A percentile compares a stretch with the other conserved stretches of the same genome.
phyloP scores from a whole-genome alignment of 495 filamentous ascomycete genomes.

The Podospora anserina region DNA sequence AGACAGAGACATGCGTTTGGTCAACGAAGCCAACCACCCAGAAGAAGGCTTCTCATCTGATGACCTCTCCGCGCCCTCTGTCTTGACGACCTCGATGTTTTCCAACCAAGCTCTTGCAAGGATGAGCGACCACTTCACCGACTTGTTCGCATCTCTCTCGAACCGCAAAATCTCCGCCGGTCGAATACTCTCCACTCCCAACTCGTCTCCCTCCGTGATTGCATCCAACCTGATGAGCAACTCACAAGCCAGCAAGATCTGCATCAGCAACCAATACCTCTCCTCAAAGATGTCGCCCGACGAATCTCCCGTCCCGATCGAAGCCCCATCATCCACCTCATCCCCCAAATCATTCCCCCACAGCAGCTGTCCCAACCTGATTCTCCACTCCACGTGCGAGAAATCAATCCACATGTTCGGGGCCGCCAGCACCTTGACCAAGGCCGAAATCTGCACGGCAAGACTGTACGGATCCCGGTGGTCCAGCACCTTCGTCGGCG shows the following conservation, averaged over 20 bases:
- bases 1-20: slow-evolving; percentile 48
- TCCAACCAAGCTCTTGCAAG: slow-evolving; percentile 73
- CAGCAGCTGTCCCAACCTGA: slow-evolving; percentile 74
- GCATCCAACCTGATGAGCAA: slow-evolving; percentile 72
- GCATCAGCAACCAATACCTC: slow-evolving; percentile 75
- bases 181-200: slow-evolving; percentile 47
- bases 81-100: slow-evolving; percentile 57
- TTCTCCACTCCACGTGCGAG: slow-evolving; percentile 73
- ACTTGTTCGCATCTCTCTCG: slow-evolving; percentile 59
- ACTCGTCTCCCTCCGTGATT: slow-evolving; percentile 58
- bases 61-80: slow-evolving; percentile 38
- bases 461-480: slow-evolving; percentile 57
- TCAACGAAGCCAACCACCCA: slow-evolving; percentile 52
- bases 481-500: slow-evolving; percentile 56
- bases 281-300: slow-evolving; percentile 47
- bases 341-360: slow-evolving; percentile 63
- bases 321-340: slow-evolving; percentile 47
- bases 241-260: slow-evolving; percentile 74
- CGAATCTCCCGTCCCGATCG: slow-evolving; percentile 38
- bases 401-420: slow-evolving; percentile 73
- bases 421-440: slow-evolving; percentile 54
- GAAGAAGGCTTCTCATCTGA: slow-evolving; percentile 34
- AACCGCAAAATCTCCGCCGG: slow-evolving; percentile 61
- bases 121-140: slow-evolving; percentile 77
- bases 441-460: slow-evolving; percentile 55